Base-by-base conservation (phyloP, 2,329 filamentous ascomycete species). In the Nothomitra cinnamomea region DNA sequence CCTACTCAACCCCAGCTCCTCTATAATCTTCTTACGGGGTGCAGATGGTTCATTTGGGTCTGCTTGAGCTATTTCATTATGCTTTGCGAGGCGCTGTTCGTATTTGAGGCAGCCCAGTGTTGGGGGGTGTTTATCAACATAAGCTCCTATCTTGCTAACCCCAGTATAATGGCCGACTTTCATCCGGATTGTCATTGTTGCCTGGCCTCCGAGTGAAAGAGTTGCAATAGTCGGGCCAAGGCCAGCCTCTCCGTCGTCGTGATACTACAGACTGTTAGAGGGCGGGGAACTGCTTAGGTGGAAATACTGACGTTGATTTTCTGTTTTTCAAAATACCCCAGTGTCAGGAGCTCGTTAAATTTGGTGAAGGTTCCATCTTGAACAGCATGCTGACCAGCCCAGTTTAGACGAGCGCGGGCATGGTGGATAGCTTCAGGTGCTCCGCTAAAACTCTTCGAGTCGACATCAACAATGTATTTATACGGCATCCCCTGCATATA, bases 231-330 rank as follows among this genome's bases (percentile, higher is more conserved):
- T 79, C 0, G 78, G 76, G 0, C 80, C 80, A 0, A 84, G 67
- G 2, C 78, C 76, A 8, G 65, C 66, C 60, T 85, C 81, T 3
- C 81, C 81, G 58, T 85, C 82, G 55, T 84, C 80, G 55, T 85
- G 80, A 58, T 75, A 81, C 68, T 79, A 58, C 10, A 50, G 25
- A 41, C 22, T 51, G 45, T 47, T n/a, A 36, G 24, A 12, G 24
- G 1, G 48, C 21, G 19, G 35, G 42, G 25, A 21, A 49, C 38
- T 24, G 10, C 19, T 17, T 2, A 49, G 19, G 13, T 43, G 41
- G 21, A n/a, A 24, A 42, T 50, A 36, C 71, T 63, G 62, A 76
- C 75, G 25, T 67, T 71, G 53, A 85, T 83, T 25, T 70, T 70
- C 50, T 79, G 75, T 0, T 70, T 65, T 59, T 82, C 71, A 59